A percentile compares a stretch with the other conserved stretches of the same genome.
These are phyloP conservation scores for Ceratobasidium sp. DNA, from an alignment of 1,284 basidiomycete species.

Conservation along the genomic window DNA sequence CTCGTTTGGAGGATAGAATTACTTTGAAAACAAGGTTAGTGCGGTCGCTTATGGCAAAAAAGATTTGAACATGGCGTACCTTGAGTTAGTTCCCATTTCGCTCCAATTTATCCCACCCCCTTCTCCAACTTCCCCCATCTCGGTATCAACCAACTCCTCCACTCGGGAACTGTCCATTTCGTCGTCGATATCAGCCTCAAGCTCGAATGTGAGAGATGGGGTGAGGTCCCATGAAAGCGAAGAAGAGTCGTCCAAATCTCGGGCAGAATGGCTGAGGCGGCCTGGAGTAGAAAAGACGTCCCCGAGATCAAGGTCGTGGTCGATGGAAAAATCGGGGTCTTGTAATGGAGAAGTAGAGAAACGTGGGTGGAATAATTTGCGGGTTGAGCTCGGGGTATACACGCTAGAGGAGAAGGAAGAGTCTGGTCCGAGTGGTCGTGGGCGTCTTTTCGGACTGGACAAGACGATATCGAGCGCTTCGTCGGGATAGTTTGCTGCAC, in stretches of 20 bases:
- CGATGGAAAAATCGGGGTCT: constrained; percentile 16
- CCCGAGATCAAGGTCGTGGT: constrained; percentile 21
- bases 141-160: constrained; percentile 20
- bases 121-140: background rate
- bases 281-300: constrained; percentile 26
- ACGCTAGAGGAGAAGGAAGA: constrained; percentile 3
- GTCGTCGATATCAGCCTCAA: constrained; percentile 14
- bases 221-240: constrained; percentile 36
- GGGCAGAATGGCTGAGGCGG: background rate
- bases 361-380: background rate
- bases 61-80: background rate
- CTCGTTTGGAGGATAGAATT: background rate
- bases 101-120: background rate
- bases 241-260: constrained; percentile 6
- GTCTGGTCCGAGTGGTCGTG: constrained; percentile 14
- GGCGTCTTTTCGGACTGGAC: constrained; percentile 20
- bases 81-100: constrained; percentile 3
- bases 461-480: constrained; percentile 35
- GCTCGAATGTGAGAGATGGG: constrained; percentile 22
- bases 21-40: background rate
- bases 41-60: background rate
- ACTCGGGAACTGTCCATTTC: constrained; percentile 30
- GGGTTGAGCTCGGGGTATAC: background rate
- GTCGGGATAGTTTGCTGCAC: background rate
- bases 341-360: background rate